Base-by-base conservation (phyloP, 2,329 filamentous ascomycete species). In the Pseudopithomyces maydicus region DNA sequence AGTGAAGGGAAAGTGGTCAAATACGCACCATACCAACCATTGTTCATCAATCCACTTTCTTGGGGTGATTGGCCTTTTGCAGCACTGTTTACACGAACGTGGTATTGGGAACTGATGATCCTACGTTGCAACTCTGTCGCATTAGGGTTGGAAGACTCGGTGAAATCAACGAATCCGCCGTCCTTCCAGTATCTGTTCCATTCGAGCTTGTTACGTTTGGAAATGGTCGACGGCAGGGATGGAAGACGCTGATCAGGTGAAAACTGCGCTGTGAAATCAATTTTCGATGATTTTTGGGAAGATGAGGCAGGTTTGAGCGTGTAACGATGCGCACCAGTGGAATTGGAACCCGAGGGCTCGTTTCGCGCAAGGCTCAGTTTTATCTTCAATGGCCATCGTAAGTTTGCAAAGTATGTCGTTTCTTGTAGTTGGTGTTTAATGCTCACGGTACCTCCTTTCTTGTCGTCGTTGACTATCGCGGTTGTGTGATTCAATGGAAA, bases 61-160 rank as follows among this genome's bases (percentile, higher is more conserved):
- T 84, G 82, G 0, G 81, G 79, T 54, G 79, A 77, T 41, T 74
- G 71, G 1, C 81, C 82, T 14, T 38, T 38, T 20, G 46, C 46
- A n/a, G 82, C 82, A 7, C 78, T 79, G 62, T 85, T 84, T 8
- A 85, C 78, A 3, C 79, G 80, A 1, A 82, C 73, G 2, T 85
- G 75, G 59, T 85, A 85, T 61, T 84, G 82, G 0, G 82, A 84
- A n/a, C 82, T 72, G 47, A 85, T 78, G 10, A 80, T 81, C 36
- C 81, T 79, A 15, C 81, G 75, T 63, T 85, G 83, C 7, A 85
- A 69, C 59, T 84, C 81, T 15, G 73, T 74, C 1, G 82, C 81
- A 38, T 79, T 77, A 1, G 71, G 43, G 20, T 79, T 77, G 1
- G 67, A 57, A 2, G 68, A 55, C 1, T 62, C 66, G 1, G 80